Base-by-base conservation (phyloP, 1,284 basidiomycete species). In the Phylloporus sp. region DNA sequence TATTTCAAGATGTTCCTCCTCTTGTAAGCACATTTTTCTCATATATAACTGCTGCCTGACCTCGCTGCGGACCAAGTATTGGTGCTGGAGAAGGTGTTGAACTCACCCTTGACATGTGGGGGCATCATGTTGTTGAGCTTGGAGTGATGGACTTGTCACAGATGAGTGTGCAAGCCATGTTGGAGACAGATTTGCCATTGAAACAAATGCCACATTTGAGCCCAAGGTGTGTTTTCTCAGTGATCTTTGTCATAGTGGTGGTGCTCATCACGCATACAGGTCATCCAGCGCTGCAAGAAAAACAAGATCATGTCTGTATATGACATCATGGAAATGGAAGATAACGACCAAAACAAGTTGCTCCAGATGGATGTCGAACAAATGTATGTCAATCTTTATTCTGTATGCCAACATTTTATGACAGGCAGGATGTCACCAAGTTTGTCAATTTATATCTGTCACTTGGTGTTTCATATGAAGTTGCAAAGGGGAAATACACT, bases 101-200 rank as follows among this genome's bases (percentile, higher is more conserved):
- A 95, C 74, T 82, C 97, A 37, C 85, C 97, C 29, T 95, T 93
- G 17, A 96, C 97, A 3, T 97, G 95, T 77, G 97, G 99, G 45
- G 97, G 99, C 79, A 97, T 99, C 68, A 96, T 99, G 95, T 96
- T 94, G 7, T 96, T 93, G 60, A 98, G 98, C 84, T 99, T 20
- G 94, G 97, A 61, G 97, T 97, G 0, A 99, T 99, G 98, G 98
- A 99, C 82, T 80, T 99, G 67, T 94, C 93, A n/a, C 98, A 99
- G 82, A 99, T 99, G 97, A 96, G 95, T 80, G 96, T 99, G 3
- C 98, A 99, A 81, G 97, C 94, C 1, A 92, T 97, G 79, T 99
- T 97, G 97, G 97, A 99, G 77, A 93, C 92, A 41, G 98, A 98
- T 80, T 95, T 93, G 58, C 95, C 96, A 0, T 81, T 99, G 77